These are phyloP conservation scores for Cytospora leucostoma DNA, from an alignment of 2,329 filamentous ascomycete species.

Conservation along the genomic window DNA sequence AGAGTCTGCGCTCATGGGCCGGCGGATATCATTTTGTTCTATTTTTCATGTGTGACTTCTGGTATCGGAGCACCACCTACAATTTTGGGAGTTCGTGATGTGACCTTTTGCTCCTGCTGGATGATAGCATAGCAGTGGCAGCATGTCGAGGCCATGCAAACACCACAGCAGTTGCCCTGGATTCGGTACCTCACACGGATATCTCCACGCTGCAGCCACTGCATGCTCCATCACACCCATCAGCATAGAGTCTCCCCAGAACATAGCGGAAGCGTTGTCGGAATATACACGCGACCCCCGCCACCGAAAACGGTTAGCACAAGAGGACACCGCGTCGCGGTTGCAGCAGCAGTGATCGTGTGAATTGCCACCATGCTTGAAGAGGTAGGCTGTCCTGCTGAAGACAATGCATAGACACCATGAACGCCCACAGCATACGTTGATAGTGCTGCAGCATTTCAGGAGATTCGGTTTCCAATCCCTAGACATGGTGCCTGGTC, in stretches of 20 bases:
- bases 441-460: constrained; percentile 13
- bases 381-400: constrained; percentile 19
- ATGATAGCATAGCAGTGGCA: constrained; percentile 21
- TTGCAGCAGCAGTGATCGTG: constrained; percentile 21
- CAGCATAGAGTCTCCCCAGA: background rate
- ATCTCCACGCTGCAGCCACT: constrained; percentile 19
- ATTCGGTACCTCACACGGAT: constrained; percentile 14
- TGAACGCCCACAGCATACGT: constrained; percentile 17
- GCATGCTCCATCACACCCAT: constrained; percentile 1
- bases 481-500: background rate
- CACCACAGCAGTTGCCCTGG: constrained; percentile 15
- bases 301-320: constrained; percentile 14
- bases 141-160: constrained; percentile 23
- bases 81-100: constrained; percentile 5
- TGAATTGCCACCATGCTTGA: constrained; percentile 16
- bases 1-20: background rate
- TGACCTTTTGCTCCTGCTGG: constrained; percentile 25
- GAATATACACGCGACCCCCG: constrained; percentile 20
- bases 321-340: constrained; percentile 17
- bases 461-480: background rate
- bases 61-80: background rate
- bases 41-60: background rate
- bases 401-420: constrained; percentile 22
- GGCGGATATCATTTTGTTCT: background rate
- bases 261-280: background rate